Evolutionary conservation across 257 asterid genomes (phyloP).

Genomic region (Euphrasia confusa): DNA sequence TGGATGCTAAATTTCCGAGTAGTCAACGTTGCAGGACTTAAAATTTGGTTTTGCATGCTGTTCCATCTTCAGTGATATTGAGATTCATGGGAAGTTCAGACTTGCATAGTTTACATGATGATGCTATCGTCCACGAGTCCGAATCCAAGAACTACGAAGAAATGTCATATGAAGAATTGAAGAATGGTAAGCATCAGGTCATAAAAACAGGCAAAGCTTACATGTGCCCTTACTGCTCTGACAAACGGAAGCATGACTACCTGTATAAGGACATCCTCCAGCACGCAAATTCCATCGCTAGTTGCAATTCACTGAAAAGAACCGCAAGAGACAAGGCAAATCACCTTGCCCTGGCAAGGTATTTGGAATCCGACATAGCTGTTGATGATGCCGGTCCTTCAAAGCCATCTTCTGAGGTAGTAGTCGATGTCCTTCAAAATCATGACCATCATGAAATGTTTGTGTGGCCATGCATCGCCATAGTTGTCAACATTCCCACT

Average conservation of each 20-base stretch:
- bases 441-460: conserved; percentile 40
- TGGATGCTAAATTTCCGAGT: no score
- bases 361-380: conserved; percentile 18
- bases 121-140: conserved; percentile 24
- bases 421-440: background rate
- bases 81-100: conserved; percentile 29
- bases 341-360: conserved; percentile 20
- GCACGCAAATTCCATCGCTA: conserved; percentile 22
- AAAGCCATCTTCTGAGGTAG: conserved; percentile 8
- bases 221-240: conserved; percentile 26
- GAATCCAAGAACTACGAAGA: conserved; percentile 29
- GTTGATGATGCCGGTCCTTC: conserved; percentile 15
- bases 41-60: background rate
- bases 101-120: conserved; percentile 28
- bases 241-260: conserved; percentile 16
- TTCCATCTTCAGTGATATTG: conserved; percentile 20
- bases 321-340: conserved; percentile 20
- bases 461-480: conserved; percentile 78
- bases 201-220: conserved; percentile 19
- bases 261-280: conserved; percentile 25
- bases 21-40: background rate
- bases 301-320: conserved; percentile 6
- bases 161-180: conserved; percentile 26
- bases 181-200: conserved; percentile 27
- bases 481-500: conserved; percentile 52